Evolutionary conservation across 2,329 filamentous ascomycete species (phyloP), one percentile per base, ranked within the genome.

Genomic region (Conoideocrella luteorostrata): DNA sequence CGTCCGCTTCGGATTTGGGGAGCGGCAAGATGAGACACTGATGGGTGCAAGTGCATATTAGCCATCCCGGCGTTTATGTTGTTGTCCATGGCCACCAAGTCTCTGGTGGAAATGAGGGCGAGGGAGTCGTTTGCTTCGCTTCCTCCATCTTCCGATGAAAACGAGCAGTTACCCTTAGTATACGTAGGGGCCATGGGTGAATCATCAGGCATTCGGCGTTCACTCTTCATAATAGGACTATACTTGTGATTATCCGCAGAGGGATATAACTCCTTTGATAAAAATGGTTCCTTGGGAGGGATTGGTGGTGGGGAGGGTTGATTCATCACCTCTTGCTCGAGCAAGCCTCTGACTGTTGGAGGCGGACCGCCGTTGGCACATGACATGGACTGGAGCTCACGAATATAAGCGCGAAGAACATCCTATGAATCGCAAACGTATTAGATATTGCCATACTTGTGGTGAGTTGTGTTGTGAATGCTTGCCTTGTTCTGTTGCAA

Each of bases 351-450:
- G 12, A 77, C 68, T 2, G 73, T 72, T 3, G 74, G 72, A 11
- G 68, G 68, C 26, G 62, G 59, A 21, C 68, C 69, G 18, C 65
- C 67, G 30, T 67, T 65, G 11, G 63, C 56, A n/a, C 61, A 58
- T 28, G 66, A 64, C 43, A 71, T 65, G 32, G 75, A 69, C 49
- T 79, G 74, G 48, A 82, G 69, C 53, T 78, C 73, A 28, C 75
- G 74, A 33, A 82, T 79, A 53, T 82, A 81, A 17, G 78, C 76
- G 48, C 76, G 69, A 20, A 81, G 60, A 9, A 80, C 67, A 50
- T 80, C 75, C 78, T 82, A 45, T 45, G 2, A 35, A 4, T 9
- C 4, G 7, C 11, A 15, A 18, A 28, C 10, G 10, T 4, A 5
- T 33, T 23, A 41, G n/a, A n/a, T n/a, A n/a, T n/a, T n/a, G n/a